Evolutionary conservation across 495 filamentous ascomycete genomes (phyloP).

Genomic region (Sphaerosporella brunnea): DNA sequence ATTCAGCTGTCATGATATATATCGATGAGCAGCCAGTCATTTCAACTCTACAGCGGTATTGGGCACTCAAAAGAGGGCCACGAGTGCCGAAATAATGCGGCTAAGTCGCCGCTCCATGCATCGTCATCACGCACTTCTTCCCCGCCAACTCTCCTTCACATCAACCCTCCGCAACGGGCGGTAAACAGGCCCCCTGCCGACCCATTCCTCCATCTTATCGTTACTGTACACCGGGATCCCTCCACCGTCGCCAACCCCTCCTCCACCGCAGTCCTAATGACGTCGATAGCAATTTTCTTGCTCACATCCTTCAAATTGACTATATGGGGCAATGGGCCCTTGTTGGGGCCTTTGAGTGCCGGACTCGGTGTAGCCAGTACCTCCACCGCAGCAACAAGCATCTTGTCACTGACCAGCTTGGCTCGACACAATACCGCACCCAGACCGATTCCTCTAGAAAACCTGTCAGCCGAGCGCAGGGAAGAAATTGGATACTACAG

Average conservation of each 20-base stretch:
- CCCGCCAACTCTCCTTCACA: no score
- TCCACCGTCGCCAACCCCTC: conserved; percentile 47
- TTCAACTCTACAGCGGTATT: no score
- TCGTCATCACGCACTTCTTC: no score
- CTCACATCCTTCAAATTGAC: conserved; percentile 56
- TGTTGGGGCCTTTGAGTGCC: conserved; percentile 39
- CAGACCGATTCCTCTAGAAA: conserved; percentile 72
- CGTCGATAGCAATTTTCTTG: conserved; percentile 57
- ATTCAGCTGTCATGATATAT: no score
- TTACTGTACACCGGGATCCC: conserved; percentile 39
- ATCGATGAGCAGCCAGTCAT: no score
- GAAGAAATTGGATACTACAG: no score
- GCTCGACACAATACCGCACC: conserved; percentile 53
- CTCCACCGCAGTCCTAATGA: conserved; percentile 52
- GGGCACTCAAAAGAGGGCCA: no score
- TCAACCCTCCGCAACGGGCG: conserved; percentile 42
- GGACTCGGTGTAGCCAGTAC: conserved; percentile 55
- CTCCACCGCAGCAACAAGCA: conserved; percentile 64
- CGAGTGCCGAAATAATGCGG: no score
- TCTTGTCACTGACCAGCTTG: conserved; percentile 47
- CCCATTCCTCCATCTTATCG: conserved; percentile 55
- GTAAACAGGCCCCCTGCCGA: conserved; percentile 61
- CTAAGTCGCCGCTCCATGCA: no score
- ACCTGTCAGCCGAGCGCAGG: no score
- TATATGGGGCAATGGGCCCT: conserved; percentile 58